phyloP scores from a whole-genome alignment of 2,329 filamentous ascomycete genomes.

The Paecilomyces formosus region DNA sequence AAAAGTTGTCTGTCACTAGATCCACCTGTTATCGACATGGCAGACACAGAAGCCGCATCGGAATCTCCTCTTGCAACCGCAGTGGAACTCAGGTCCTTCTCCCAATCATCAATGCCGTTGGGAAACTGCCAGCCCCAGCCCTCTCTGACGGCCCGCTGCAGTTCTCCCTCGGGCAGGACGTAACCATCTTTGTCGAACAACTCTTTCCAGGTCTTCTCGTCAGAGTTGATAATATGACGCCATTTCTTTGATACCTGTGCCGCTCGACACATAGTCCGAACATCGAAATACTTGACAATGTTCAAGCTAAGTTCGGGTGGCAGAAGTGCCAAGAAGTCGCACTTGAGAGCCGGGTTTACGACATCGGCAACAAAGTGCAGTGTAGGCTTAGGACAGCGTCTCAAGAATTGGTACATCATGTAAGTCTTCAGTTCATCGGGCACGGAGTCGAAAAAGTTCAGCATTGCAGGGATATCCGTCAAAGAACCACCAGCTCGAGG shows the following conservation, averaged over 20 bases:
- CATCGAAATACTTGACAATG: conserved; percentile 78
- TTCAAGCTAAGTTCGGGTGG: conserved; percentile 83
- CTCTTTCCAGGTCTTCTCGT: conserved; percentile 94
- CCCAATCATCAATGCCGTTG: conserved; percentile 63
- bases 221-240: conserved; percentile 82
- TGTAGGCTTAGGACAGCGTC: conserved; percentile 78
- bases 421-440: conserved; percentile 88
- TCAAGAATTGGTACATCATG: conserved; percentile 92
- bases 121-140: conserved; percentile 98
- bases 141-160: conserved; percentile 77
- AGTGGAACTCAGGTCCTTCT: conserved; percentile 67
- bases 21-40: conserved; percentile 15
- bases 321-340: conserved; percentile 79
- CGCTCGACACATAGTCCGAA: conserved; percentile 77
- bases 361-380: conserved; percentile 82
- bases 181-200: conserved; percentile 81
- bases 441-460: conserved; percentile 86
- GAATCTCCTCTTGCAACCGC: conserved; percentile 30
- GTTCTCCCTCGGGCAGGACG: conserved; percentile 67
- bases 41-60: conserved; percentile 17
- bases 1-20: conserved; percentile 16
- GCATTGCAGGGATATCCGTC: conserved; percentile 75
- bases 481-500: conserved; percentile 38
- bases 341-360: conserved; percentile 90
- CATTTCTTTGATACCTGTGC: conserved; percentile 92